These are phyloP conservation scores for Entonaema liquescens DNA, from an alignment of 495 filamentous ascomycete genomes.

Conservation along the genomic window DNA sequence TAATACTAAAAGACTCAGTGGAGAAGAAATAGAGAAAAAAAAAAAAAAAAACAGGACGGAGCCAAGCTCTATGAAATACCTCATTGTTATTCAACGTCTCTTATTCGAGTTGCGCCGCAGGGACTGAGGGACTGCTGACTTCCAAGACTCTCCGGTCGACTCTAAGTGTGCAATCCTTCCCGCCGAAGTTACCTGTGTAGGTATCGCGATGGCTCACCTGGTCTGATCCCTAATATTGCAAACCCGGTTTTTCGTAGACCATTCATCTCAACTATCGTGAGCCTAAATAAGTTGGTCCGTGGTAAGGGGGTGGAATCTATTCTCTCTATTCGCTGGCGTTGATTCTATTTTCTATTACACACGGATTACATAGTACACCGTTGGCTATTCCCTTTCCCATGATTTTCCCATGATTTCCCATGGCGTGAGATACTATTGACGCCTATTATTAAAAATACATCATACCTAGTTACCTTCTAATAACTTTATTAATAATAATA, in stretches of 20 bases:
- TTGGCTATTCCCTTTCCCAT: background rate
- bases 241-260: constrained; percentile 33
- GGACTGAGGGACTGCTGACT: constrained; percentile 37
- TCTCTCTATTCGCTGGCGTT: constrained; percentile 27
- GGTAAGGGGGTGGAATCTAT: constrained; percentile 25
- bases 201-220: constrained; percentile 39
- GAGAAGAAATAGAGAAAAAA: constrained; percentile 20
- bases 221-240: constrained; percentile 37
- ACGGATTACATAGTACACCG: background rate
- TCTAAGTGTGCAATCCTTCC: constrained; percentile 37
- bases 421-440: constrained; percentile 34
- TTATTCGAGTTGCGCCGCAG: constrained; percentile 32
- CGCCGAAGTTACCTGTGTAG: constrained; percentile 39
- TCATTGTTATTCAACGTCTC: constrained; percentile 43
- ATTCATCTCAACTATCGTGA: constrained; percentile 40
- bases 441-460: too few species aligned
- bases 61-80: constrained; percentile 43
- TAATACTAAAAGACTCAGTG: constrained; percentile 42
- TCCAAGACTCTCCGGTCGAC: constrained; percentile 26
- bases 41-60: constrained; percentile 1
- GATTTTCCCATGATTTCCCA: background rate
- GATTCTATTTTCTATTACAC: constrained; percentile 13
- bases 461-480: background rate
- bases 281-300: constrained; percentile 35
- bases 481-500: background rate